Evolutionary conservation across 495 filamentous ascomycete species (phyloP).

Genomic region (Hyphodiscus hymeniophilus): DNA sequence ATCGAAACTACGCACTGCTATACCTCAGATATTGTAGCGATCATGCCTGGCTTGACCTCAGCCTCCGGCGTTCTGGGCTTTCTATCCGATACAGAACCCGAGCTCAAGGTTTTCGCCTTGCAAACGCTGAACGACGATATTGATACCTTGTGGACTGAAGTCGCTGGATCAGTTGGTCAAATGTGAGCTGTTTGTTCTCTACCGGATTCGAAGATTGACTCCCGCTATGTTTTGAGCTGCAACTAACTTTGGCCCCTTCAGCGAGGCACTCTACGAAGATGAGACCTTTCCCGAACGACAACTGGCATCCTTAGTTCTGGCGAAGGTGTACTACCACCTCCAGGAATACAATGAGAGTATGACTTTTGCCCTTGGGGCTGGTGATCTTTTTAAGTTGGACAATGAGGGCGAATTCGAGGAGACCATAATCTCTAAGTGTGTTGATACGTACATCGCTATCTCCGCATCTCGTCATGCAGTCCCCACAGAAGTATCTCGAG

Average conservation of each 20-base stretch:
- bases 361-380: slow-evolving; percentile 92
- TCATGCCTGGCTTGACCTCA: slow-evolving; percentile 89
- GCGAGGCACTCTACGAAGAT: slow-evolving; percentile 96
- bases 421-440: slow-evolving; percentile 96
- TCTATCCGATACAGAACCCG: slow-evolving; percentile 85
- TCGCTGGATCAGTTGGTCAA: slow-evolving; percentile 81
- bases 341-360: slow-evolving; percentile 99
- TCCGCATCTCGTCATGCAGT: slow-evolving; percentile 60
- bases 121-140: slow-evolving; percentile 92
- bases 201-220: not conserved
- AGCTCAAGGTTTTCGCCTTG: slow-evolving; percentile 88
- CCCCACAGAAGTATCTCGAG: slow-evolving; percentile 36
- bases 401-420: slow-evolving; percentile 93
- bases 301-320: slow-evolving; percentile 86
- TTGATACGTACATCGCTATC: slow-evolving; percentile 93
- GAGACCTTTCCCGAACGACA: slow-evolving; percentile 88
- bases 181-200: slow-evolving; percentile 57
- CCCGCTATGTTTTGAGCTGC: not conserved
- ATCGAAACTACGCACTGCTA: not conserved
- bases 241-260: slow-evolving; percentile 27
- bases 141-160: slow-evolving; percentile 94
- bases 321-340: slow-evolving; percentile 98
- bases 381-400: slow-evolving; percentile 90
- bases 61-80: slow-evolving; percentile 93
- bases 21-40: not conserved